Percentiles rank a stretch among this genome's conserved stretches.
phyloP scores from a whole-genome alignment of 352 stramenopile species.

The Pythium rishiriense region DNA sequence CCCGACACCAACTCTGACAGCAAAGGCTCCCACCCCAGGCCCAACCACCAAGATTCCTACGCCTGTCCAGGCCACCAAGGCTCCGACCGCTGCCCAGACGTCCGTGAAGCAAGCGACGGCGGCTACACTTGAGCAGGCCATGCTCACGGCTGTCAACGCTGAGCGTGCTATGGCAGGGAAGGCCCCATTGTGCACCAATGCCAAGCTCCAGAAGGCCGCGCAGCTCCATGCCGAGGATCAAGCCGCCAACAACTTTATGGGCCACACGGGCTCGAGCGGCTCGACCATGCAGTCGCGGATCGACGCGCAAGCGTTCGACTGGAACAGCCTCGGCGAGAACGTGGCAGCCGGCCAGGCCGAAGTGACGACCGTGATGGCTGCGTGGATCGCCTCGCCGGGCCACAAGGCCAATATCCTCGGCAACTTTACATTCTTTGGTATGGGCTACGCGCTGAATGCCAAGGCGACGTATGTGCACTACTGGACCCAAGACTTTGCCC shows the following conservation, averaged over 20 bases:
- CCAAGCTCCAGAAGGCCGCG: conserved; percentile 25
- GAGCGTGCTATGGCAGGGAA: conserved; percentile 45
- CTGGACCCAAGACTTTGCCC: conserved; percentile 66
- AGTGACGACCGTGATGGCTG: conserved; percentile 40
- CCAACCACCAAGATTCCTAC: background rate
- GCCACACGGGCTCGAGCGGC: conserved; percentile 21
- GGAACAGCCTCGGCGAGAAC: conserved; percentile 45
- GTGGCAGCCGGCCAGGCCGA: conserved; percentile 43
- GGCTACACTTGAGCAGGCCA: conserved; percentile 14
- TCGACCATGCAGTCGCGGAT: conserved; percentile 23
- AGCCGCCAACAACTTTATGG: conserved; percentile 27
- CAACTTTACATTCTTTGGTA: conserved; percentile 36
- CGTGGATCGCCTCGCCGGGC: conserved; percentile 54
- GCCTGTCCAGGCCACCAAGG: too few species aligned
- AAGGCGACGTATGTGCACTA: conserved; percentile 43
- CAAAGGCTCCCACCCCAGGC: background rate
- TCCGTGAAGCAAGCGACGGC: too few species aligned
- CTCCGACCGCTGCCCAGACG: background rate
- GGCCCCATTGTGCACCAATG: conserved; percentile 15
- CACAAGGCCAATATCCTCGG: conserved; percentile 52
- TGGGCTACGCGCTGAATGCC: conserved; percentile 47
- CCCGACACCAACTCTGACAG: background rate
- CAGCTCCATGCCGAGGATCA: conserved; percentile 30
- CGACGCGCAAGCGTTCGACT: conserved; percentile 28
- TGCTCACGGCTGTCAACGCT: conserved; percentile 52